Percentiles rank a stretch among this genome's conserved stretches.
These are phyloP conservation scores for Candida pseudocylindracea DNA, from an alignment of 1,139 yeast species.

Conservation along the genomic window DNA sequence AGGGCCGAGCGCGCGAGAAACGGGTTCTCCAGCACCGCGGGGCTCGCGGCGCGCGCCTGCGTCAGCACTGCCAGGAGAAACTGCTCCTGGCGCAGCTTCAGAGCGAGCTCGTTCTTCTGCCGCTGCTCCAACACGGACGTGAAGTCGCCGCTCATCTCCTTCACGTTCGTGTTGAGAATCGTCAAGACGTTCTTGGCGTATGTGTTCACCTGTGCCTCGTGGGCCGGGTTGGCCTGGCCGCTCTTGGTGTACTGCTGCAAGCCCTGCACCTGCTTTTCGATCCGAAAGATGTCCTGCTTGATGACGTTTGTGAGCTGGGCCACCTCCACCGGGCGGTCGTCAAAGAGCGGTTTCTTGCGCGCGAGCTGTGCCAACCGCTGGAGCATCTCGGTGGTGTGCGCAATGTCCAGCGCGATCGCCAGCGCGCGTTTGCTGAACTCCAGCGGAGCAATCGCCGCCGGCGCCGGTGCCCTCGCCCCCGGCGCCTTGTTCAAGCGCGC, in stretches of 20 bases:
- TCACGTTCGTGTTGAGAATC: constrained; percentile 68
- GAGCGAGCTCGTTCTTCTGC: constrained; percentile 64
- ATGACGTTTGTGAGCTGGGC: constrained; percentile 83
- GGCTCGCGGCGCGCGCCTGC: constrained; percentile 10
- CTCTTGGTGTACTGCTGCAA: constrained; percentile 34
- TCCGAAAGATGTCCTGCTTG: constrained; percentile 76
- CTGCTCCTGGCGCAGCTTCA: constrained; percentile 69
- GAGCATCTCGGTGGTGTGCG: constrained; percentile 68
- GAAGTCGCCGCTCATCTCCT: constrained; percentile 82
- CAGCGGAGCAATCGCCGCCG: constrained; percentile 14
- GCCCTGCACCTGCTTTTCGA: constrained; percentile 56
- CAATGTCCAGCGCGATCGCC: constrained; percentile 69
- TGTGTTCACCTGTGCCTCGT: constrained; percentile 35
- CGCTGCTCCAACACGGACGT: constrained; percentile 72
- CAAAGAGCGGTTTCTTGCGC: constrained; percentile 78
- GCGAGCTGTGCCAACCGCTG: constrained; percentile 70
- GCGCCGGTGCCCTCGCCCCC: constrained; percentile 3
- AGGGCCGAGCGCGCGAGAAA: constrained; percentile 10
- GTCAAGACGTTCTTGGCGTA: constrained; percentile 79
- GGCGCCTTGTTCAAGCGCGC: constrained; percentile 28
- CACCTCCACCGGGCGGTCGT: constrained; percentile 85
- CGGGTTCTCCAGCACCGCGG: constrained; percentile 4
- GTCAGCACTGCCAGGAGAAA: constrained; percentile 31
- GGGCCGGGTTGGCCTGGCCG: constrained; percentile 16
- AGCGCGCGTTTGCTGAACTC: constrained; percentile 72